Base-by-base conservation (phyloP, 345 rosid species). In the Acer yangbiense region DNA sequence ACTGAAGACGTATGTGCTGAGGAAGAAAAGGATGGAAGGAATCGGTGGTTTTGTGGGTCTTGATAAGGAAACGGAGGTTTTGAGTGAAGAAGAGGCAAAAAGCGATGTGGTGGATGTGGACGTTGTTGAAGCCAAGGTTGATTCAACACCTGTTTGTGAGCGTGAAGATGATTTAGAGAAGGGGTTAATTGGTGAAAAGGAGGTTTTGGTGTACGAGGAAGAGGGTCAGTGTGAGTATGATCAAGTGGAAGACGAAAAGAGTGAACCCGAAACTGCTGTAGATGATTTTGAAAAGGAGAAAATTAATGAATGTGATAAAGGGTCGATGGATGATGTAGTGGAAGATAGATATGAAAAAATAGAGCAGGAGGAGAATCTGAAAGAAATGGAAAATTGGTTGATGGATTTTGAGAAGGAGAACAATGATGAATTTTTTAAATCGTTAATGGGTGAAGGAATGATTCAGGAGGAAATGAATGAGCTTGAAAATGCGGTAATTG, bases 61-160 rank as follows among this genome's bases (percentile, higher is more conserved):
- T 13, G 79, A 57, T 14, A 74, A 74, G 52, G 77, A 74, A 18
- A 16, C 18, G 62, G 90, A 79, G 64, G 72, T 29, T 65, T 76
- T 68, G 67, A 81, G 73, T 46, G 98, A 89, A 71, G 93, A 90
- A 41, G 95, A 89, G 77, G 92, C 85, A 8, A 88, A 90, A 83
- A 92, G 97, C 69, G 98, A 89, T 55, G 90, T 90, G 46, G 88
- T 90, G 46, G 95, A 93, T 79, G 44, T 84, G 71, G 78, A 74
- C 16, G 68, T 70, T 29, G 93, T 88, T 0, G 91, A 88, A 50
- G 88, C 74, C 46, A 86, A 91, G 79, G 84, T 68, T 0, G 85
- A 78, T 43, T 43, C 46, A 1, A 43, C 46, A 43, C 2, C 9
- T 61, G 6, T 65, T 65, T 57, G 48, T 11, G 81, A 50, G 18